These are phyloP conservation scores for Acanthamoeba healyi DNA, from an alignment of 208 protist species.

Conservation along the genomic window DNA sequence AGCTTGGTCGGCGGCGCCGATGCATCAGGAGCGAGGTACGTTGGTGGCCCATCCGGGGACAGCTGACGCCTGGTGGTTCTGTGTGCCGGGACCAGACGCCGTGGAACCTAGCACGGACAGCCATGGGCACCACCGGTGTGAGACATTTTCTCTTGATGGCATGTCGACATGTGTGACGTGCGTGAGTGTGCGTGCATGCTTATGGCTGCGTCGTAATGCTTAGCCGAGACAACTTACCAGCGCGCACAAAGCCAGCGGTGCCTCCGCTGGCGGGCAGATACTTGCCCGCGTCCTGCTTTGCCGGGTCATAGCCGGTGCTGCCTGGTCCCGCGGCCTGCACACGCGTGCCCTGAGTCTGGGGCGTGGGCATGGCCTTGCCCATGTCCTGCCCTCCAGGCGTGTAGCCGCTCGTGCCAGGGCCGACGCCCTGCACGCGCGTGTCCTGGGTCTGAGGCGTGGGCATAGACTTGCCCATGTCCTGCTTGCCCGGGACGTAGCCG, in stretches of 20 bases:
- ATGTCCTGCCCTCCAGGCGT: not conserved
- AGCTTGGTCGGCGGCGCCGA: not conserved
- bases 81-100: not conserved
- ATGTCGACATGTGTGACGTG: too few relatives aligned
- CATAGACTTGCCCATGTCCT: slow-evolving; percentile 6
- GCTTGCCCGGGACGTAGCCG: slow-evolving; percentile 5
- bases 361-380: not conserved
- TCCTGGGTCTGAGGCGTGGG: not conserved
- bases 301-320: slow-evolving; percentile 38
- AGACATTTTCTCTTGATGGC: too few relatives aligned
- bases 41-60: slow-evolving; percentile 31
- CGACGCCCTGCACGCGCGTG: not conserved
- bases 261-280: not conserved
- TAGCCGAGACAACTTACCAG: not conserved
- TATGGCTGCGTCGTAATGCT: too few relatives aligned
- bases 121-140: too few relatives aligned
- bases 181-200: not conserved
- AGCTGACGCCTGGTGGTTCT: not conserved
- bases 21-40: not conserved
- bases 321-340: slow-evolving; percentile 15
- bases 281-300: not conserved
- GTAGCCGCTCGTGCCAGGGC: slow-evolving; percentile 33
- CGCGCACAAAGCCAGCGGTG: not conserved
- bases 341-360: not conserved
- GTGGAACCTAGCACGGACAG: not conserved